These are phyloP conservation scores for Clonostachys chloroleuca DNA, from an alignment of 2,329 filamentous ascomycete genomes.

Conservation along the genomic window DNA sequence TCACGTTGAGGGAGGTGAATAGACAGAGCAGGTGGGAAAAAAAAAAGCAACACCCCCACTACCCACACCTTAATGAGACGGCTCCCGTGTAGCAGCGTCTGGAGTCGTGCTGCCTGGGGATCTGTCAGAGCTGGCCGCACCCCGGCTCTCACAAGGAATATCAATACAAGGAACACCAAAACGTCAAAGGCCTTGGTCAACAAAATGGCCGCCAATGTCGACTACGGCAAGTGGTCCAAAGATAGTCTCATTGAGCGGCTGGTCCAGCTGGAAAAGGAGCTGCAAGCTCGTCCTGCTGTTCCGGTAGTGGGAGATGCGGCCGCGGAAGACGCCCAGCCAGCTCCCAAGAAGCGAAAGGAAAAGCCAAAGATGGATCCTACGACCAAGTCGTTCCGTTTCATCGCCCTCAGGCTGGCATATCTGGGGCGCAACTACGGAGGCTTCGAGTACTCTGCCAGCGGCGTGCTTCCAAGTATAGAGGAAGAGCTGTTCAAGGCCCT, in stretches of 20 bases:
- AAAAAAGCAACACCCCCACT: too few species aligned
- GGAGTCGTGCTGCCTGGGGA: too few species aligned
- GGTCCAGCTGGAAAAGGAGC: slow-evolving; percentile 60
- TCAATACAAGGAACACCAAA: background rate
- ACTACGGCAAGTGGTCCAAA: slow-evolving; percentile 65
- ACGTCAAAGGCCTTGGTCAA: background rate
- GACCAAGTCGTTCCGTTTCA: slow-evolving; percentile 76
- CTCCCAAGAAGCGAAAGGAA: slow-evolving; percentile 29
- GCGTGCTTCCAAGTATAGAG: slow-evolving; percentile 77
- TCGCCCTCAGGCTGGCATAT: slow-evolving; percentile 93
- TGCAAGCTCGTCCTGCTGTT: slow-evolving; percentile 20
- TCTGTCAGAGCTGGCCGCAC: too few species aligned
- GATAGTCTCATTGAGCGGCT: slow-evolving; percentile 66
- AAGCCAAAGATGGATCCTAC: slow-evolving; percentile 67
- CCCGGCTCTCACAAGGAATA: too few species aligned
- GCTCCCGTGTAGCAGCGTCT: too few species aligned
- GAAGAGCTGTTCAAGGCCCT: slow-evolving; percentile 92
- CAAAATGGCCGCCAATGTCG: background rate
- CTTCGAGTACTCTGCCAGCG: slow-evolving; percentile 78
- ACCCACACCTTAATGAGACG: too few species aligned
- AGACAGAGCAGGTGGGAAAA: too few species aligned
- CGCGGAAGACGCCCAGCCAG: slow-evolving; percentile 4
- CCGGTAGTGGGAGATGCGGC: slow-evolving; percentile 5
- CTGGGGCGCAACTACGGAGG: slow-evolving; percentile 88
- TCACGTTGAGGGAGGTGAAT: too few species aligned